Conservation (phyloP, 805 yeast species). For the Kazachstania bromeliacearum region DNA sequence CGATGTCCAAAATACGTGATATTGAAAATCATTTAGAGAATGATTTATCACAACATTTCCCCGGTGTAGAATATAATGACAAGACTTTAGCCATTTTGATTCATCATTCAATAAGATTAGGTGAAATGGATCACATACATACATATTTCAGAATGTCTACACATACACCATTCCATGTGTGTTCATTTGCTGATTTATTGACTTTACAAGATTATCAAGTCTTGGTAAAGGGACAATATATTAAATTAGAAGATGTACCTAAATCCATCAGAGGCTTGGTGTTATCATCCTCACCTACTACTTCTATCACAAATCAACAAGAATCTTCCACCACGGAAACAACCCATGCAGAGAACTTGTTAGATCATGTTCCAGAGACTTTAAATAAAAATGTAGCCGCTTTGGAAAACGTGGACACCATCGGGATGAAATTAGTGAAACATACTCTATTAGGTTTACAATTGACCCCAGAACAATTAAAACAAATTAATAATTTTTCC, state of each 20-base stretch:
- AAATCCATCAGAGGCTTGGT: conserved; percentile 10
- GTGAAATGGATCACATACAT: conserved; percentile 4
- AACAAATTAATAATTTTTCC: conserved; percentile 28
- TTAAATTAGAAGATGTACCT: conserved; percentile 26
- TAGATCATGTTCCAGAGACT: conserved; percentile 23
- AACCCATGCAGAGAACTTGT: background rate
- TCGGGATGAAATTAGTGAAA: conserved; percentile 70
- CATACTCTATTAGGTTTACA: conserved; percentile 54
- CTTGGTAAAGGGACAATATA: conserved; percentile 29
- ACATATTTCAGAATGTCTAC: conserved; percentile 18
- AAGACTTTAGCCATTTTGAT: conserved; percentile 53
- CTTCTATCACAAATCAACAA: background rate
- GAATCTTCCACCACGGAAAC: background rate
- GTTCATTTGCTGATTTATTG: conserved; percentile 21
- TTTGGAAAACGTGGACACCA: conserved; percentile 60
- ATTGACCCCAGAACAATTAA: conserved; percentile 23
- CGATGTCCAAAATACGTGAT: conserved; percentile 5
- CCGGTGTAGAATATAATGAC: conserved; percentile 37
- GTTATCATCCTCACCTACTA: too few species aligned
- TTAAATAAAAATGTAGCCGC: conserved; percentile 47
- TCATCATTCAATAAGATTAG: conserved; percentile 32
- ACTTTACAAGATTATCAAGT: conserved; percentile 27
- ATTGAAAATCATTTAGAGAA: conserved; percentile 31
- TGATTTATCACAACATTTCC: conserved; percentile 35
- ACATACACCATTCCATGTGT: conserved; percentile 13